These are phyloP conservation scores for Apophysomyces sp. DNA, from an alignment of 371 early-diverging fungal genomes.

Conservation along the genomic window DNA sequence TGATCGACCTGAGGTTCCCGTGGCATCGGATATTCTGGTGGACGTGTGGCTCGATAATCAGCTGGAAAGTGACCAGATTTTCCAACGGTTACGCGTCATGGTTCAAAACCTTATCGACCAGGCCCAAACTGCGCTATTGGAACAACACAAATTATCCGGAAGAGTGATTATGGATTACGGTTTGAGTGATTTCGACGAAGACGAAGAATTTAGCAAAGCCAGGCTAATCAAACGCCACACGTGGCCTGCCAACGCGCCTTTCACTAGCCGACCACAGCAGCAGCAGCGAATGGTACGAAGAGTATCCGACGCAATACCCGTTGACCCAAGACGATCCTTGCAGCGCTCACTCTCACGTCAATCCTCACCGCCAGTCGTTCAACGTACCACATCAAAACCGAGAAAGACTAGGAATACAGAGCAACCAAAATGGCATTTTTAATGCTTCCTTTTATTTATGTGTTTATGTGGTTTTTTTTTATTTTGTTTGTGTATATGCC, in stretches of 20 bases:
- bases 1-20: neutral
- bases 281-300: neutral
- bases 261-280: neutral
- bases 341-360: slow-evolving; percentile 1
- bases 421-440: slow-evolving; percentile 31
- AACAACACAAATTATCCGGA: slow-evolving; percentile 25
- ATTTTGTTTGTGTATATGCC: slow-evolving; percentile 1
- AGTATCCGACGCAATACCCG: neutral
- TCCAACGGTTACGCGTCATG: slow-evolving; percentile 23
- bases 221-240: neutral
- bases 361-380: neutral
- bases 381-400: slow-evolving; percentile 5
- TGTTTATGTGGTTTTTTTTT: neutral
- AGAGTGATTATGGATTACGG: slow-evolving; percentile 17
- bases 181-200: neutral
- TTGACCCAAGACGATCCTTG: neutral
- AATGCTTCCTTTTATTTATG: slow-evolving; percentile 6
- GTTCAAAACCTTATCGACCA: slow-evolving; percentile 23
- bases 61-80: slow-evolving; percentile 18
- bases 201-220: slow-evolving; percentile 10
- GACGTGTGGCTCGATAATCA: slow-evolving; percentile 17
- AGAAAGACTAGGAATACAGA: slow-evolving; percentile 13
- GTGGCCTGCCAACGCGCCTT: neutral
- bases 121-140: slow-evolving; percentile 26
- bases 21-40: slow-evolving; percentile 5